These are phyloP conservation scores for Fusarium metavorans DNA, from an alignment of 2,329 filamentous ascomycete genomes.

Conservation along the genomic window DNA sequence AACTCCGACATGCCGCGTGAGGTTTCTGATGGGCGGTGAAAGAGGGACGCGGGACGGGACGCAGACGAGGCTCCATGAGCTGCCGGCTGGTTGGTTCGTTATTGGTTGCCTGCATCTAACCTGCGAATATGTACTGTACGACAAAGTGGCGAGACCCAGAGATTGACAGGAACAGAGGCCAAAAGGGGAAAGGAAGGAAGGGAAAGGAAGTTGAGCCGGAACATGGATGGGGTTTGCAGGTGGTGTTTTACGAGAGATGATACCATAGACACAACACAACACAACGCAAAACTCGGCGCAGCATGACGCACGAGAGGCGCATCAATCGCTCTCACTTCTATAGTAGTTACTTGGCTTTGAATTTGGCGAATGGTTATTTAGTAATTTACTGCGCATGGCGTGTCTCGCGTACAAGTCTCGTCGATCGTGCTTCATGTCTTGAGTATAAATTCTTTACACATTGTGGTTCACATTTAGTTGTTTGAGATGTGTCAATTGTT, in stretches of 20 bases:
- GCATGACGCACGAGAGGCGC: conserved; percentile 3
- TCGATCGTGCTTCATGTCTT: neutral
- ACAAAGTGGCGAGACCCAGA: conserved; percentile 15
- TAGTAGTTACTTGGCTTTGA: conserved; percentile 4
- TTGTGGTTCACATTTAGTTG: too few species aligned
- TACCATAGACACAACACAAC: conserved; percentile 43
- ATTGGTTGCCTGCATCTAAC: conserved; percentile 30
- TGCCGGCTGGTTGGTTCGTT: conserved; percentile 14
- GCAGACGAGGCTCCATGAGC: neutral
- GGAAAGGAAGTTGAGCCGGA: conserved; percentile 17
- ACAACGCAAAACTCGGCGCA: conserved; percentile 14
- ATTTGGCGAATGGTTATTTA: neutral
- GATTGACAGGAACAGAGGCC: conserved; percentile 19
- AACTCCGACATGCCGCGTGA: neutral
- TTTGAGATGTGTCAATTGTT: neutral
- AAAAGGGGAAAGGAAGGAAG: conserved; percentile 7
- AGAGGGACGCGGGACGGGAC: neutral
- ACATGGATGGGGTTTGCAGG: conserved; percentile 16
- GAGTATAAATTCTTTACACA: too few species aligned
- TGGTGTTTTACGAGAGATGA: conserved; percentile 46
- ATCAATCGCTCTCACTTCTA: conserved; percentile 1
- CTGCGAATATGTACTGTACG: conserved; percentile 30
- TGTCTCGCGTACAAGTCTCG: neutral
- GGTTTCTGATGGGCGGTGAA: neutral
- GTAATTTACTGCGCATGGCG: neutral